A percentile compares a stretch with the other conserved stretches of the same genome.
Conservation (phyloP, 495 filamentous ascomycete species). For the Penicillium coprophilum region DNA sequence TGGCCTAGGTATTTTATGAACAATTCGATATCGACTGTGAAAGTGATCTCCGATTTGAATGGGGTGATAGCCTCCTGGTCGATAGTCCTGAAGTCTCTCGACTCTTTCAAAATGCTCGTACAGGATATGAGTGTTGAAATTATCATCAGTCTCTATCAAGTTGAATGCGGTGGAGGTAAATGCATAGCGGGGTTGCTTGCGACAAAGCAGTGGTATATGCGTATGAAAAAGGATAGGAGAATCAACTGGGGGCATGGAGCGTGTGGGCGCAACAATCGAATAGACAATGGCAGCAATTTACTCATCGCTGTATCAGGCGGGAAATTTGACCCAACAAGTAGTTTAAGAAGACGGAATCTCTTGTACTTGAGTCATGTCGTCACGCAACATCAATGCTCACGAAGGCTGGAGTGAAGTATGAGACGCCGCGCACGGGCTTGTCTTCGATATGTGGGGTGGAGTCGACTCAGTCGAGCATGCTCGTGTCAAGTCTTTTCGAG, state of each 20-base stretch:
- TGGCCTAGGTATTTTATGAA: constrained; percentile 40
- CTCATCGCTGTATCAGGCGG: constrained; percentile 13
- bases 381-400: constrained; percentile 34
- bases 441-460: constrained; percentile 42
- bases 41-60: constrained; percentile 36
- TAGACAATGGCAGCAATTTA: constrained; percentile 11
- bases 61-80: constrained; percentile 35
- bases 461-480: constrained; percentile 5
- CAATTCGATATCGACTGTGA: constrained; percentile 34
- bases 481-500: background rate
- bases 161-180: constrained; percentile 23
- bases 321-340: constrained; percentile 11
- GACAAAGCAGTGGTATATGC: constrained; percentile 13
- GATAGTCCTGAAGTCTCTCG: constrained; percentile 33
- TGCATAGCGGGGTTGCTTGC: constrained; percentile 16
- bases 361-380: background rate
- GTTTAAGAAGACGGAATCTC: constrained; percentile 11
- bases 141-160: constrained; percentile 19
- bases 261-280: constrained; percentile 17
- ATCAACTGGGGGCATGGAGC: constrained; percentile 9
- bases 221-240: constrained; percentile 12
- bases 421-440: constrained; percentile 51
- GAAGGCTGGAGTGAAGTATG: constrained; percentile 64
- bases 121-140: constrained; percentile 14
- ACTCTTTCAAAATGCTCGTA: constrained; percentile 34